These are phyloP conservation scores for Cryphonectria naterciae DNA, from an alignment of 2,329 filamentous ascomycete genomes.

Conservation along the genomic window DNA sequence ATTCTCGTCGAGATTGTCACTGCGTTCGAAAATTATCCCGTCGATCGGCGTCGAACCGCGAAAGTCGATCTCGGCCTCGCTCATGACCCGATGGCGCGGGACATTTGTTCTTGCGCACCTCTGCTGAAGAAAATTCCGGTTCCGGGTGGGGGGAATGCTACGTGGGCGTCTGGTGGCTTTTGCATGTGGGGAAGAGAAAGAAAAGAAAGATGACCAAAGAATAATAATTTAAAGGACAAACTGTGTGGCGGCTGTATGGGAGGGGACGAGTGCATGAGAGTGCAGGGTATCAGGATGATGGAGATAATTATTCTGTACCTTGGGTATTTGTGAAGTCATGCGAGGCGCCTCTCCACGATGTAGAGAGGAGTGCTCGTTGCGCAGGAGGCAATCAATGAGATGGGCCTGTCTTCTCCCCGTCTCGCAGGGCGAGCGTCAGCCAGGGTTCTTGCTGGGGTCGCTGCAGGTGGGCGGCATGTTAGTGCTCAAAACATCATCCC, in stretches of 20 bases:
- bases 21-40: neutral
- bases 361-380: conserved; percentile 40
- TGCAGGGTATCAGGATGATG: conserved; percentile 10
- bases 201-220: neutral
- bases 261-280: conserved; percentile 11
- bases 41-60: conserved; percentile 3
- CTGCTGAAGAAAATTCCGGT: neutral
- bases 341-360: conserved; percentile 43
- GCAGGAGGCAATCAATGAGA: conserved; percentile 34
- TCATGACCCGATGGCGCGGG: conserved; percentile 1
- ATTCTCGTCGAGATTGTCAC: neutral
- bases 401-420: conserved; percentile 32
- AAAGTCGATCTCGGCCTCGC: neutral
- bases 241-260: conserved; percentile 27
- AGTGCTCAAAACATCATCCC: conserved; percentile 20
- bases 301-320: conserved; percentile 40
- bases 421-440: conserved; percentile 29
- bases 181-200: conserved; percentile 13
- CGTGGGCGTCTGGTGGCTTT: neutral
- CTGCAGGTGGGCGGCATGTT: conserved; percentile 28
- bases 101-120: neutral
- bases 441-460: conserved; percentile 23
- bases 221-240: neutral
- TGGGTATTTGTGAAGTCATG: conserved; percentile 52
- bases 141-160: neutral